Conservation (phyloP, 352 stramenopile genomes). For the Pythium chondricola region DNA sequence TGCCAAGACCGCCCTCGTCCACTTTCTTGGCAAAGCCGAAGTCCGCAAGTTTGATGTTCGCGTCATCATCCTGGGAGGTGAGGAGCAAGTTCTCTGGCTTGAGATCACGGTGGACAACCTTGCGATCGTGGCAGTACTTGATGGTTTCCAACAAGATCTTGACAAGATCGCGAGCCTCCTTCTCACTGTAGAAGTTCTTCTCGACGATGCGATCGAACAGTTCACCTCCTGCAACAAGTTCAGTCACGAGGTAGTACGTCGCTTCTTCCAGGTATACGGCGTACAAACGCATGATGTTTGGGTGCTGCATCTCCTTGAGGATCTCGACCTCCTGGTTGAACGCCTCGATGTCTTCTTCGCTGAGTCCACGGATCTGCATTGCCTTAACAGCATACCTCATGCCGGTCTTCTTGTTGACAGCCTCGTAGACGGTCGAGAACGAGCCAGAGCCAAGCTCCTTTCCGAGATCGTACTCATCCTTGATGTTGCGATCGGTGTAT, state of each 20-base stretch:
- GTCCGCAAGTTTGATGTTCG: constrained; percentile 78
- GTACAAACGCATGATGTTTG: constrained; percentile 85
- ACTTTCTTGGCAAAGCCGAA: constrained; percentile 84
- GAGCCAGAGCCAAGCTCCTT: constrained; percentile 42
- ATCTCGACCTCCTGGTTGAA: constrained; percentile 37
- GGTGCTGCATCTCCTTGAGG: constrained; percentile 80
- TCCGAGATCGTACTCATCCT: constrained; percentile 29
- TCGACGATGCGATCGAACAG: constrained; percentile 86
- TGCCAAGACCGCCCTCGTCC: constrained; percentile 43
- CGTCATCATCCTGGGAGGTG: constrained; percentile 61
- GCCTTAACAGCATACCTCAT: constrained; percentile 52
- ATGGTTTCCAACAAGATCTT: constrained; percentile 79
- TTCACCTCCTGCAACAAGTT: constrained; percentile 89
- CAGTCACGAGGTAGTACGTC: constrained; percentile 97
- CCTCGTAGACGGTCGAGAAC: constrained; percentile 45
- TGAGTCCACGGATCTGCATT: constrained; percentile 24
- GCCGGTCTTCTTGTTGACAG: constrained; percentile 34
- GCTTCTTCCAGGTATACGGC: constrained; percentile 89
- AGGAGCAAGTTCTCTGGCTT: constrained; percentile 96
- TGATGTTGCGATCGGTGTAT: constrained; percentile 23
- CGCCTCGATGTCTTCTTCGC: constrained; percentile 20
- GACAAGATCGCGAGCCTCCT: constrained; percentile 71
- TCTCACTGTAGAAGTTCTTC: constrained; percentile 83
- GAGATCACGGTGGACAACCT: constrained; percentile 92
- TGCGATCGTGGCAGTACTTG: constrained; percentile 75